Percentiles rank a stretch among this genome's conserved stretches.
phyloP scores from a whole-genome alignment of 139 green algal genomes.

The Auxenochlorella protothecoides region DNA sequence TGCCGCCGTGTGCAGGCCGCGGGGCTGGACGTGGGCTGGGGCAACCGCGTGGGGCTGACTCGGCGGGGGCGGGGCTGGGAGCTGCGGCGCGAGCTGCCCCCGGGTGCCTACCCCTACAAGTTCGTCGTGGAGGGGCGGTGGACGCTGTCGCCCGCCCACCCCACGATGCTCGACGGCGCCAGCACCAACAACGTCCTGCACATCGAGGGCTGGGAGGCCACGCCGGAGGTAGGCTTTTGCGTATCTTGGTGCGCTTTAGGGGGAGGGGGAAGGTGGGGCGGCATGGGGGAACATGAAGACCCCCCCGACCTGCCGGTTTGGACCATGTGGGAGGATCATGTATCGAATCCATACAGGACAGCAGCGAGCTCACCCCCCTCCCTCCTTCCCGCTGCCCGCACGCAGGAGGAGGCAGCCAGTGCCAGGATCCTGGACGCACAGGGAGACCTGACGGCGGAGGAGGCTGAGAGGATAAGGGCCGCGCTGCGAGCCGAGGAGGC shows the following conservation, averaged over 20 bases:
- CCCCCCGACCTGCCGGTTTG: too few relatives aligned
- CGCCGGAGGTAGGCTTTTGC: too few relatives aligned
- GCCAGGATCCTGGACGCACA: background rate
- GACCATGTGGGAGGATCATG: too few relatives aligned
- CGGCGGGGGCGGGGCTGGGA: slow-evolving; percentile 18
- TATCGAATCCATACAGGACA: too few relatives aligned
- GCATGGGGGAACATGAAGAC: too few relatives aligned
- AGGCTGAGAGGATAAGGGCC: slow-evolving; percentile 1
- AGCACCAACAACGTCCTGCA: slow-evolving; percentile 71
- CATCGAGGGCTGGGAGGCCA: too few relatives aligned
- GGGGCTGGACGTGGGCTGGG: slow-evolving; percentile 92
- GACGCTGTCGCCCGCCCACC: slow-evolving; percentile 63
- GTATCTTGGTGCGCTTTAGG: slow-evolving; percentile 12
- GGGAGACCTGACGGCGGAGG: slow-evolving; percentile 3
- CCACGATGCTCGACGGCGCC: slow-evolving; percentile 52
- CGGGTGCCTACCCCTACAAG: slow-evolving; percentile 78
- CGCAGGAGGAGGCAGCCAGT: background rate
- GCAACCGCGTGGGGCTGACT: slow-evolving; percentile 45
- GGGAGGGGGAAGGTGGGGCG: background rate
- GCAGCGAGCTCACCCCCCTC: too few relatives aligned
- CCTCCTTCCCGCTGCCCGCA: too few relatives aligned
- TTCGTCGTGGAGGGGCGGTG: slow-evolving; percentile 77
- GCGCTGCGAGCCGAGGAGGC: slow-evolving; percentile 1
- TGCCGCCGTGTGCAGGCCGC: slow-evolving; percentile 49
- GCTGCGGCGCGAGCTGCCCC: slow-evolving; percentile 29